phyloP scores from a whole-genome alignment of 441 rosid genomes.

The Oxalis stricta region DNA sequence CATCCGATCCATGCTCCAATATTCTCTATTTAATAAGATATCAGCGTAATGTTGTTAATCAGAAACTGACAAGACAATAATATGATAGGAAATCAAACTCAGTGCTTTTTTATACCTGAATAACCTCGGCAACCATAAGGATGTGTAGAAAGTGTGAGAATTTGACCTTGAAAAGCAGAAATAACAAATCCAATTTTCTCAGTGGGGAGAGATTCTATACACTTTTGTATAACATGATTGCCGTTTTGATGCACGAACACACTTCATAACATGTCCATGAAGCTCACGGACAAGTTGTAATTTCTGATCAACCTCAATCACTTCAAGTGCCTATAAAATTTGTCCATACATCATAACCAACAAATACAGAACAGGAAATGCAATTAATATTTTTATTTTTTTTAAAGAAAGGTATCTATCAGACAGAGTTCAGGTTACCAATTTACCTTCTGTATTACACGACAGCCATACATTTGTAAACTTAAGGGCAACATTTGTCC shows the following conservation, averaged over 20 bases:
- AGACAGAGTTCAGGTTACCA: conserved; percentile 21
- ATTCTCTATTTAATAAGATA: conserved; percentile 44
- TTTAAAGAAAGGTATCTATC: neutral
- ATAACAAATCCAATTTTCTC: conserved; percentile 68
- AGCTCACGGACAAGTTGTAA: conserved; percentile 64
- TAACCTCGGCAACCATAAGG: conserved; percentile 98
- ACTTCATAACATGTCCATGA: conserved; percentile 82
- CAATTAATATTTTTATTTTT: neutral
- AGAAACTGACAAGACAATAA: too few species aligned
- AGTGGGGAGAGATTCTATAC: conserved; percentile 70
- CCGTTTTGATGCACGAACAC: conserved; percentile 98
- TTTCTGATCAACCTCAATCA: conserved; percentile 87
- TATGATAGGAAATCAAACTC: neutral
- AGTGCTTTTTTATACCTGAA: conserved; percentile 60
- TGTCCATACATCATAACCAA: conserved; percentile 7
- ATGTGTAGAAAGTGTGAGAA: conserved; percentile 75
- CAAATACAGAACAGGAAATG: neutral
- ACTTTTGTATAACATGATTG: conserved; percentile 94
- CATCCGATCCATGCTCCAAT: conserved; percentile 88
- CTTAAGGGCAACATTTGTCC: conserved; percentile 59
- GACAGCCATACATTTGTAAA: conserved; percentile 76
- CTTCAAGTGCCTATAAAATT: conserved; percentile 80
- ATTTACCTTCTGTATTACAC: conserved; percentile 67
- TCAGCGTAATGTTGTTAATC: neutral
- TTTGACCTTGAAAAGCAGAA: conserved; percentile 78